Evolutionary conservation across 306 rosid species (phyloP), one percentile per base, ranked within the genome.

Genomic region (Lathyrus sativus): DNA sequence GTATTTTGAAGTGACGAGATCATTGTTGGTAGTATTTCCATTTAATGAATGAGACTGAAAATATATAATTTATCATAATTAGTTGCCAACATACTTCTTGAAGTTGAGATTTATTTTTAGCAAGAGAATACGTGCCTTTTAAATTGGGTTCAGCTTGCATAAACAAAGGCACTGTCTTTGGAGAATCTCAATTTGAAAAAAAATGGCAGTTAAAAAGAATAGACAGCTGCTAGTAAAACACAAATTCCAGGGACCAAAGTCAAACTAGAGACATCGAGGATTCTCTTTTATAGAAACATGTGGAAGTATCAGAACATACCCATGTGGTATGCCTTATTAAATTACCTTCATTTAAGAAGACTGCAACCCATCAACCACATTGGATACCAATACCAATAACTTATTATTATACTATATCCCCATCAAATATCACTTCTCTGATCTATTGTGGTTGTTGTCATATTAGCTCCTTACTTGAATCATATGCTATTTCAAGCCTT

Each of bases 31-130:
- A 19, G 9, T 22, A 19, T 24, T 24, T 24, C 33, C 11, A 6
- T 73, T 50, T 8, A 53, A 67, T 19, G 55, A 65, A 55, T 10
- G 29, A 35, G 48, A 73, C 17, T 15, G 13, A 3, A 28, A 19
- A 45, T 66, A 9, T 33, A 15, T 3, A 70, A 5, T 9, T 67
- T 51, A 26, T 67, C 71, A 45, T 71, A 67, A 71, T 67, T 55
- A 33, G 28, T 71, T 42, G 39, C 82, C 74, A 54, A 78, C 77
- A 78, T 69, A 72, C 64, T 74, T 65, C 70, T 64, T 28, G 67
- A 69, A 24, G 60, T 72, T 60, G 74, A 51, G 63, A 68, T 62
- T 58, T 14, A 65, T 51, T 49, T 77, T 43, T 19, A 69, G 33
- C 45, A 62, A 26, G 13, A 56, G 22, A 37, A 71, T 22, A 19